Percentiles rank a stretch among this genome's conserved stretches.
Conservation (phyloP, 306 rosid genomes). For the Arachis hypogaea region DNA sequence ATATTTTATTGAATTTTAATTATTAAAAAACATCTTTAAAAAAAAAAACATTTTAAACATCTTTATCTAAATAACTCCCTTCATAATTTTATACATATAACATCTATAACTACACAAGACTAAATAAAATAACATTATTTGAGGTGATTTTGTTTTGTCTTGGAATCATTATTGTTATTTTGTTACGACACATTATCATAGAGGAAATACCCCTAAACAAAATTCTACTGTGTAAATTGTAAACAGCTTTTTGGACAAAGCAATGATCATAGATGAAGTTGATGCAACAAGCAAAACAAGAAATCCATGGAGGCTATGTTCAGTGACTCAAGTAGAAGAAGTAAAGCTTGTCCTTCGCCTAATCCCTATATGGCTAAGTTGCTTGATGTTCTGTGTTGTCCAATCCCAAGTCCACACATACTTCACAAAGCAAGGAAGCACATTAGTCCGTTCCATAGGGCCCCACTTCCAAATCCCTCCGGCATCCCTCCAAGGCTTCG, state of each 20-base stretch:
- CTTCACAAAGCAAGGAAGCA: constrained; percentile 71
- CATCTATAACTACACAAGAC: too few relatives aligned
- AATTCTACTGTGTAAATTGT: not conserved
- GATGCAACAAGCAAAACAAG: constrained; percentile 53
- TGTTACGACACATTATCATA: not conserved
- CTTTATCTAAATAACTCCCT: too few relatives aligned
- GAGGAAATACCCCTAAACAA: not conserved
- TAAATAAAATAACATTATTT: too few relatives aligned
- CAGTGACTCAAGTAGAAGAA: constrained; percentile 75
- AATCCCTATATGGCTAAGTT: constrained; percentile 74
- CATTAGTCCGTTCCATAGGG: constrained; percentile 58
- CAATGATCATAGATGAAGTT: constrained; percentile 55
- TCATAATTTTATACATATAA: too few relatives aligned
- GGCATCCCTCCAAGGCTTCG: constrained; percentile 67
- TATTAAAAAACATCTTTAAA: too few relatives aligned
- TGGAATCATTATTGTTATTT: not conserved
- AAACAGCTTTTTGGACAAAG: constrained; percentile 69
- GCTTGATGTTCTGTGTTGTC: constrained; percentile 62
- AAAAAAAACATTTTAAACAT: too few relatives aligned
- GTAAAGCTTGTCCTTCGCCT: constrained; percentile 67
- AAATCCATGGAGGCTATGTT: constrained; percentile 80
- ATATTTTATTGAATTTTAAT: too few relatives aligned
- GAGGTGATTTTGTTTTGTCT: too few relatives aligned
- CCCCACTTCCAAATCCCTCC: constrained; percentile 61
- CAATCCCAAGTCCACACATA: constrained; percentile 66